Base-by-base conservation (phyloP, 2,329 filamentous ascomycete species). In the Proliferodiscus dingleyae region DNA sequence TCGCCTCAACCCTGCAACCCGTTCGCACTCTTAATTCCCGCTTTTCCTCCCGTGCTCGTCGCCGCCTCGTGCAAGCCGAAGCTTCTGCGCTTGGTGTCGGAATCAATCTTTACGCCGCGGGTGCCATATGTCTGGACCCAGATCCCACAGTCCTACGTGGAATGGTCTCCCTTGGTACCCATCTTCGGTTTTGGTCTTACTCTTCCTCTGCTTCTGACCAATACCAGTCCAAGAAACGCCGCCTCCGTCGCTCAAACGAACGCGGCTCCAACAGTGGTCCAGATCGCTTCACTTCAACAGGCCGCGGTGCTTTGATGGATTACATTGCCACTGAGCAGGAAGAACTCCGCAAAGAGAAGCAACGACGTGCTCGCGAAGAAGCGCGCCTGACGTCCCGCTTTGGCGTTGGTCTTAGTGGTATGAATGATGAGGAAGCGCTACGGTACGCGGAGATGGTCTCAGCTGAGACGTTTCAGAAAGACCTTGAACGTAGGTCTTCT, bases 161-260 rank as follows among this genome's bases (percentile, higher is more conserved):
- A 5, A 81, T 95, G 50, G 83, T 96, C 1, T 85, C 90, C 1
- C 81, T 95, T 41, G 93, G 93, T 9, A 87, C 86, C 0, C 86
- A 91, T 59, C 69, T 98, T 15, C 85, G 89, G 10, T 97, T 89
- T 64, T 98, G 93, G 93, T 83, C 87, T 3, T 97, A 94, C 63
- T 94, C 87, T 64, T 91, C 89, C n/a, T 77, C 77, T 19, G 77
- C 77, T 8, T 84, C 84, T 0, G 83, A 85, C 58, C 82, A 89
- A 50, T 80, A 84, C 49, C 78, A 84, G 41, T 82, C 81, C 45
- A 86, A 79, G 51, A 95, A 94, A 66, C 85, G 89, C n/a, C 83
- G 81, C 7, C 69, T 84, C 11, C 83, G 88, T 29, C 83, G 88
- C 47, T 78, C 81, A 1, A 50, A 51, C 16, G 61, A 81, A 51